A percentile compares a stretch with the other conserved stretches of the same genome.
Evolutionary conservation across 2,329 filamentous ascomycete species (phyloP).

Genomic region (Fulvia fulva): DNA sequence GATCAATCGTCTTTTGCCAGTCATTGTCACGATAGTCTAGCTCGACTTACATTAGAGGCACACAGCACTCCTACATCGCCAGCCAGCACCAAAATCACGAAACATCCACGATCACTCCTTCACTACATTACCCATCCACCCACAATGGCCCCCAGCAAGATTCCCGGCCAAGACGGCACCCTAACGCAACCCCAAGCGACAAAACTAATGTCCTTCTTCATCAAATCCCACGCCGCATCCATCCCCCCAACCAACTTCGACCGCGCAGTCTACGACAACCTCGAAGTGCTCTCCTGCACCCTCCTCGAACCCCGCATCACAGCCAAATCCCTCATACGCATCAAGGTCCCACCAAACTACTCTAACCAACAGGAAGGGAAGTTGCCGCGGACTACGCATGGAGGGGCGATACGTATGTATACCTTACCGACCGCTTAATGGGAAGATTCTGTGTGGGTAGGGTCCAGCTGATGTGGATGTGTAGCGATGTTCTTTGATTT

Average conservation of each 20-base stretch:
- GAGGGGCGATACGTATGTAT: conserved; percentile 41
- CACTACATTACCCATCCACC: no score
- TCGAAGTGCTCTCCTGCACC: conserved; percentile 6
- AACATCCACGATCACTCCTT: no score
- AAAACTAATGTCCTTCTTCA: conserved; percentile 9
- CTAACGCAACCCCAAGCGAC: conserved; percentile 5
- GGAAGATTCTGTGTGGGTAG: no score
- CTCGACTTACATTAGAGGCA: no score
- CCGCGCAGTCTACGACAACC: conserved; percentile 8
- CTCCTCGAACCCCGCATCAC: background rate
- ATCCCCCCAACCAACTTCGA: conserved; percentile 18
- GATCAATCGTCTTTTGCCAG: no score
- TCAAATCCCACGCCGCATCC: conserved; percentile 5
- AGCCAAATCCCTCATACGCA: conserved; percentile 12
- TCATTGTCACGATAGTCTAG: no score
- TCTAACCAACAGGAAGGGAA: conserved; percentile 14
- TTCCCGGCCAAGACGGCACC: background rate
- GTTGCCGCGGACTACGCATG: conserved; percentile 17
- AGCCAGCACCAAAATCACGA: no score
- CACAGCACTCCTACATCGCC: no score
- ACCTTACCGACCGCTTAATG: no score
- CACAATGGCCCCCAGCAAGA: background rate
- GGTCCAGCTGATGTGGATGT: no score
- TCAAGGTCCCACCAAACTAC: conserved; percentile 17
- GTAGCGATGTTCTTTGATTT: conserved; percentile 52